Conservation (phyloP, 495 filamentous ascomycete genomes). For the Podospora pseudocomata region DNA sequence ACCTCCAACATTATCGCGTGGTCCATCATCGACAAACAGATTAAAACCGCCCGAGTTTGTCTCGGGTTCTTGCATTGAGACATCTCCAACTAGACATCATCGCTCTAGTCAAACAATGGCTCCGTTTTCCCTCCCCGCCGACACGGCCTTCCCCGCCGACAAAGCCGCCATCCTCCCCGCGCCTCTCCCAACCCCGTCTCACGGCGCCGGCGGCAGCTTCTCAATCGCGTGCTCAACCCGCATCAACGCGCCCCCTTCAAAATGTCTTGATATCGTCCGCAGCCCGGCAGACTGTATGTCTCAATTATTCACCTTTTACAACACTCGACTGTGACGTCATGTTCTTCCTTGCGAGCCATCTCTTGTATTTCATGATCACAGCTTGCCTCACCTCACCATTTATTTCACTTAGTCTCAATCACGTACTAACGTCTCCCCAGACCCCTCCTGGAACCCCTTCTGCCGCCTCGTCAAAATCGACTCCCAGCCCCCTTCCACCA, state of each 20-base stretch:
- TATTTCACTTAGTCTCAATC: background rate
- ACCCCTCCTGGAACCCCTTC: slow-evolving; percentile 39
- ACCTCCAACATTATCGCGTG: slow-evolving; percentile 3
- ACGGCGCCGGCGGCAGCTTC: slow-evolving; percentile 32
- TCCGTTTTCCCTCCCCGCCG: background rate
- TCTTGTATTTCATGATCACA: background rate
- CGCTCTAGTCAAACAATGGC: slow-evolving; percentile 1
- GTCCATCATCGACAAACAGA: background rate
- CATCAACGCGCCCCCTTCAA: slow-evolving; percentile 30
- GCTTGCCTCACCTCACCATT: background rate
- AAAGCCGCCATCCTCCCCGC: background rate
- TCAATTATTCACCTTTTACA: background rate
- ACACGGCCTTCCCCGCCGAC: background rate
- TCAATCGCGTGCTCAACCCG: slow-evolving; percentile 28
- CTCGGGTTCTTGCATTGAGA: background rate
- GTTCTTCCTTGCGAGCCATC: background rate
- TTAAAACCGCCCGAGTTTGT: background rate
- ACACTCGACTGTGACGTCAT: background rate
- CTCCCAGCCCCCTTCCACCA: slow-evolving; percentile 12
- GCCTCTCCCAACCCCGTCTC: slow-evolving; percentile 29
- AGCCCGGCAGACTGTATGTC: slow-evolving; percentile 25
- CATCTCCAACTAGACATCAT: background rate
- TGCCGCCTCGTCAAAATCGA: slow-evolving; percentile 28
- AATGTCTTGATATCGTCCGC: slow-evolving; percentile 28
- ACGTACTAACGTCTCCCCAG: slow-evolving; percentile 3